These are phyloP conservation scores for Limnanthes douglasii DNA, from an alignment of 345 rosid species.

Conservation along the genomic window DNA sequence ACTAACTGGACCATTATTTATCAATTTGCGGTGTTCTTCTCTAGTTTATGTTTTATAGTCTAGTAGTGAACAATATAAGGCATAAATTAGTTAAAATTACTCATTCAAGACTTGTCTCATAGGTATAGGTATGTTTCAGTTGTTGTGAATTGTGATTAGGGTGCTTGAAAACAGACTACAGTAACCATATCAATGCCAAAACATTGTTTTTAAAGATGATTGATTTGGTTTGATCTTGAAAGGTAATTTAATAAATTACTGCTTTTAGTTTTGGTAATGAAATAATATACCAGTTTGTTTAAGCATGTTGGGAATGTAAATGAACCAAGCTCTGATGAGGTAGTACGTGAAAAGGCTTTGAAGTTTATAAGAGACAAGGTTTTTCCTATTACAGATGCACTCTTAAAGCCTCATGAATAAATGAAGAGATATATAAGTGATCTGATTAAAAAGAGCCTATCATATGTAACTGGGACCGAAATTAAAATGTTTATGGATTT, in stretches of 20 bases:
- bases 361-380: constrained; percentile 89
- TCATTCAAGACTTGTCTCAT: too few species aligned
- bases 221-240: not conserved
- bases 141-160: too few species aligned
- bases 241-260: too few species aligned
- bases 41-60: not conserved
- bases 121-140: too few species aligned
- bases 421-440: constrained; percentile 93
- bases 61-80: too few species aligned
- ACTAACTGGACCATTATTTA: not conserved
- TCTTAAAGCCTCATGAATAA: constrained; percentile 88
- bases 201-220: not conserved
- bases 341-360: constrained; percentile 71
- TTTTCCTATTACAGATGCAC: constrained; percentile 77
- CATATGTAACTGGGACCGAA: constrained; percentile 94
- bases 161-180: too few species aligned
- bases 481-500: constrained; percentile 99
- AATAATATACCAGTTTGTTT: too few species aligned
- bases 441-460: constrained; percentile 86
- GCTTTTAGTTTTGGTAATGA: not conserved
- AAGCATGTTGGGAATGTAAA: constrained; percentile 61
- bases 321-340: constrained; percentile 60
- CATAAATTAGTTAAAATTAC: too few species aligned
- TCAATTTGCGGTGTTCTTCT: not conserved
- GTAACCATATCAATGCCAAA: too few species aligned